These are phyloP conservation scores for Pelargonium myrrhifolium DNA, from an alignment of 441 rosid species.

Conservation along the genomic window DNA sequence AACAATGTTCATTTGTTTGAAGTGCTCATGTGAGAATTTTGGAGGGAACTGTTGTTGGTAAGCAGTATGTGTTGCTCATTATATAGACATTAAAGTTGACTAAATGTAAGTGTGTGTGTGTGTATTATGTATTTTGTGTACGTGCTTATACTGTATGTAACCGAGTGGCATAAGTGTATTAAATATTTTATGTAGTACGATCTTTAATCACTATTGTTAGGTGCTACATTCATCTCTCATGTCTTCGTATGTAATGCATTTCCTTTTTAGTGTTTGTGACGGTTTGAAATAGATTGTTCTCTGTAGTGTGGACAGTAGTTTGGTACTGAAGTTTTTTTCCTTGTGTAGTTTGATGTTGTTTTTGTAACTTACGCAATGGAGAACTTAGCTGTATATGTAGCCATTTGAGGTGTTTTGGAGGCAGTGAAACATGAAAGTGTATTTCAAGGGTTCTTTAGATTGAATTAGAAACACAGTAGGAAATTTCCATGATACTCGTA, in stretches of 20 bases:
- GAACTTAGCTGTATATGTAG: neutral
- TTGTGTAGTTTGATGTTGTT: too few relatives aligned
- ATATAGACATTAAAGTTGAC: too few relatives aligned
- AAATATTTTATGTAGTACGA: neutral
- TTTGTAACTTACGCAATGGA: neutral
- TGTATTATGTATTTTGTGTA: neutral
- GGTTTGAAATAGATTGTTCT: neutral
- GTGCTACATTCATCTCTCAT: neutral
- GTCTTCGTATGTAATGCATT: neutral
- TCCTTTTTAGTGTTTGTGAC: neutral
- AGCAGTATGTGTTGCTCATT: neutral
- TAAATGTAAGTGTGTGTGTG: neutral
- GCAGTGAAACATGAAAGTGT: neutral
- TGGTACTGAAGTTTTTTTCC: neutral
- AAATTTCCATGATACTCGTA: neutral
- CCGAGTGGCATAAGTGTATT: neutral
- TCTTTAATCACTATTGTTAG: neutral
- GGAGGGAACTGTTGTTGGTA: too few relatives aligned
- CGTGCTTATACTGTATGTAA: neutral
- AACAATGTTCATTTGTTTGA: too few relatives aligned
- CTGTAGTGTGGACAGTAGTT: neutral
- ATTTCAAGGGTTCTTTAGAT: neutral
- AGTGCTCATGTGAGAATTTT: too few relatives aligned
- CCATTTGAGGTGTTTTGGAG: neutral
- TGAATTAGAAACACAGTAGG: neutral